These are phyloP conservation scores for Paradendryphiella salina DNA, from an alignment of 2,329 filamentous ascomycete genomes.

Conservation along the genomic window DNA sequence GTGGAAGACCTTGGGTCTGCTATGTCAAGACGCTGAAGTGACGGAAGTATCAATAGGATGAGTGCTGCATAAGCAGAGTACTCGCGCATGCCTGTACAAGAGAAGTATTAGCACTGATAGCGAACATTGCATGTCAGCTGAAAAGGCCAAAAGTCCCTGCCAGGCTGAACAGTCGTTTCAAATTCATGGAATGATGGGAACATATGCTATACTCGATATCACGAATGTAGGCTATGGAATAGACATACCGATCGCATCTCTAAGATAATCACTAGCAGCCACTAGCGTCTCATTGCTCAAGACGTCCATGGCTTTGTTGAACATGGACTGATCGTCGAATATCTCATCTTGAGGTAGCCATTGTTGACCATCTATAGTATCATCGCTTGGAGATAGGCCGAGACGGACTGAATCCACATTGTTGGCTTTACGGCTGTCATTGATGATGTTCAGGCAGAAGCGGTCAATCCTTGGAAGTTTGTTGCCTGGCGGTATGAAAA, in stretches of 20 bases:
- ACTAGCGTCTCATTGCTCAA: slow-evolving; percentile 23
- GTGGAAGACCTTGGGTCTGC: slow-evolving; percentile 24
- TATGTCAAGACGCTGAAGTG: slow-evolving; percentile 22
- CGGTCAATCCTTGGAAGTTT: slow-evolving; percentile 31
- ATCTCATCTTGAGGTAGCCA: slow-evolving; percentile 21
- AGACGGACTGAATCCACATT: slow-evolving; percentile 28
- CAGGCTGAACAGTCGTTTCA: neutral
- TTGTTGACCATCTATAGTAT: slow-evolving; percentile 18
- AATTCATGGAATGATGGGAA: neutral
- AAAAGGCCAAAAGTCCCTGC: neutral
- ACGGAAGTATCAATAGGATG: slow-evolving; percentile 27
- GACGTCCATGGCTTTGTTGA: slow-evolving; percentile 14
- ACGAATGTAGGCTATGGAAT: neutral
- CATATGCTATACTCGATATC: neutral
- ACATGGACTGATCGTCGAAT: slow-evolving; percentile 19
- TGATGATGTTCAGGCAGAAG: slow-evolving; percentile 31
- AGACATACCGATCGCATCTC: slow-evolving; percentile 18
- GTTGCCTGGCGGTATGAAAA: slow-evolving; percentile 21
- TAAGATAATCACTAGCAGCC: slow-evolving; percentile 19
- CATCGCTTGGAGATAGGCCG: slow-evolving; percentile 20
- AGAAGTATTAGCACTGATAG: neutral
- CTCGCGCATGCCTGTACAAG: slow-evolving; percentile 18
- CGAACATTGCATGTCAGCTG: neutral
- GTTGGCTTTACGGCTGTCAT: slow-evolving; percentile 18
- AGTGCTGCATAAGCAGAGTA: slow-evolving; percentile 34